A percentile compares a stretch with the other conserved stretches of the same genome.
Conservation (phyloP, 306 rosid genomes). For the Luffa acutangula region DNA sequence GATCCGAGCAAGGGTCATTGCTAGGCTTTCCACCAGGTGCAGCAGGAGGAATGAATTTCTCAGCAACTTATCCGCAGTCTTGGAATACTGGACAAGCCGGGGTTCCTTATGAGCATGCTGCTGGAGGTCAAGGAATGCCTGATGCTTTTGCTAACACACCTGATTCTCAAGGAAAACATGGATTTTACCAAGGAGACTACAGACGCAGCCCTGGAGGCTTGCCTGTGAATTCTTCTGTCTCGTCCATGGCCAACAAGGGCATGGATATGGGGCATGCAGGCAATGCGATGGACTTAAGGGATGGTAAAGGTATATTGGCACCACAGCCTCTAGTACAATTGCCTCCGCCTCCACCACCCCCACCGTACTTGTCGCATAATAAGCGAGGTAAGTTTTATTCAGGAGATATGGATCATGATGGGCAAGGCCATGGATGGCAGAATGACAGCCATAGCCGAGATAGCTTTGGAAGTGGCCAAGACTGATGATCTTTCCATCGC, state of each 20-base stretch:
- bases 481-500: slow-evolving; percentile 6
- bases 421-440: slow-evolving; percentile 57
- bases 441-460: slow-evolving; percentile 51
- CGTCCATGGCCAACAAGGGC: slow-evolving; percentile 17
- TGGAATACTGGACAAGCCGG: slow-evolving; percentile 63
- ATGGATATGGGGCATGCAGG: slow-evolving; percentile 41
- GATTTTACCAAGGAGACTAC: slow-evolving; percentile 34
- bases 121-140: slow-evolving; percentile 21
- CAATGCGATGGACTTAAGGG: slow-evolving; percentile 55
- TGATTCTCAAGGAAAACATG: slow-evolving; percentile 32
- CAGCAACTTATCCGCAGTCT: slow-evolving; percentile 49
- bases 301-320: slow-evolving; percentile 60
- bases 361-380: slow-evolving; percentile 39
- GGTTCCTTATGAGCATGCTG: slow-evolving; percentile 40
- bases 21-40: slow-evolving; percentile 67
- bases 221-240: slow-evolving; percentile 14
- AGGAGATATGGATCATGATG: slow-evolving; percentile 54
- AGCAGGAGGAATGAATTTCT: slow-evolving; percentile 37
- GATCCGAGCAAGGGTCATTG: slow-evolving; percentile 57
- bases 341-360: slow-evolving; percentile 58
- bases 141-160: slow-evolving; percentile 26
- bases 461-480: slow-evolving; percentile 43
- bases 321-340: slow-evolving; percentile 37
- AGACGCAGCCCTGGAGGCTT: slow-evolving; percentile 24
- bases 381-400: slow-evolving; percentile 43